Conservation (phyloP, 148 eudicot genomes). For the Camellia japonica region DNA sequence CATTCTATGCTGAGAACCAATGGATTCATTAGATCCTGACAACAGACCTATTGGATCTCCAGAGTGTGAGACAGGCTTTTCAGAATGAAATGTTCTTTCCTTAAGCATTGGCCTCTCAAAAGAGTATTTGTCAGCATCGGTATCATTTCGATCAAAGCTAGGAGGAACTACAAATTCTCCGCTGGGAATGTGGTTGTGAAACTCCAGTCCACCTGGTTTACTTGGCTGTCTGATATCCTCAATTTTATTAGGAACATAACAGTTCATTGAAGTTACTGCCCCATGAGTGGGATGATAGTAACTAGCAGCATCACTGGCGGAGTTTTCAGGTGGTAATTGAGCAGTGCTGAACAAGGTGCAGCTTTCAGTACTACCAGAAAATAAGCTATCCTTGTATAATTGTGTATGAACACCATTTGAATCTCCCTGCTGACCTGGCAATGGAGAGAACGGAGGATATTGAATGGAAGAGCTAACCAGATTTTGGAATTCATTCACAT, state of each 20-base stretch:
- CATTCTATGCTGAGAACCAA: conserved; percentile 51
- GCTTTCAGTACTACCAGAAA: conserved; percentile 44
- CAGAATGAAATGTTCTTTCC: conserved; percentile 37
- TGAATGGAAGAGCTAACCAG: conserved; percentile 29
- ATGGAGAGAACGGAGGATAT: conserved; percentile 43
- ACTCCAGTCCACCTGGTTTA: conserved; percentile 18
- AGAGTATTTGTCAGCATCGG: conserved; percentile 23
- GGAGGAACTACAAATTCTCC: conserved; percentile 31
- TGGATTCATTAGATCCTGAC: conserved; percentile 41
- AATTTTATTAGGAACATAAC: conserved; percentile 12
- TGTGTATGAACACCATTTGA: conserved; percentile 24
- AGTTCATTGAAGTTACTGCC: conserved; percentile 14
- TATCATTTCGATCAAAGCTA: conserved; percentile 25
- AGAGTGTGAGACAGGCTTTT: conserved; percentile 42
- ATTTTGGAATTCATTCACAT: conserved; percentile 33
- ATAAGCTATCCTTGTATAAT: conserved; percentile 33
- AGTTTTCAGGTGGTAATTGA: conserved; percentile 36
- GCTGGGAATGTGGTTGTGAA: conserved; percentile 24
- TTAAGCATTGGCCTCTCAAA: conserved; percentile 27
- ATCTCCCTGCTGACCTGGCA: conserved; percentile 38
- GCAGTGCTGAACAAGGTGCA: conserved; percentile 34
- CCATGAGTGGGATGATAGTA: conserved; percentile 10
- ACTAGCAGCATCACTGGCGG: conserved; percentile 11
- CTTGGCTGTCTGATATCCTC: conserved; percentile 14
- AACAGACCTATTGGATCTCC: conserved; percentile 37